A percentile compares a stretch with the other conserved stretches of the same genome.
Evolutionary conservation across 2,329 filamentous ascomycete genomes (phyloP).

Genomic region (Colletotrichum sidae): DNA sequence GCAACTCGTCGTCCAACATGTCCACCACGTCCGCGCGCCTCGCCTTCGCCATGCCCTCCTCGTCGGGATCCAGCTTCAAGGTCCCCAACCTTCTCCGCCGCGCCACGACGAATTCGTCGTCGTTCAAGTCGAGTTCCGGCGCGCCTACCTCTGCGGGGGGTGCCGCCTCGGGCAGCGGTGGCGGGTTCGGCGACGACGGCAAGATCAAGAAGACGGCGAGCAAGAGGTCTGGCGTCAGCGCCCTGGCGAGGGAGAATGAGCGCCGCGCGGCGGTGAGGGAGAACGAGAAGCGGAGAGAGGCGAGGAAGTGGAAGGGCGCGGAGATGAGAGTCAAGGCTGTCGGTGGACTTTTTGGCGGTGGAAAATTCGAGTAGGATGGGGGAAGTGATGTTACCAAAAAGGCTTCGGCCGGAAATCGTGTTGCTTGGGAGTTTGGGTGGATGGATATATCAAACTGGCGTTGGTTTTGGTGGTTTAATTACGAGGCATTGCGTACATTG

Average conservation of each 20-base stretch:
- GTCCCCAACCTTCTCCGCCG: slow-evolving; percentile 78
- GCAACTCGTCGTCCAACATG: slow-evolving; percentile 56
- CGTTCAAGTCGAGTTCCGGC: slow-evolving; percentile 51
- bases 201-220: slow-evolving; percentile 71
- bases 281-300: slow-evolving; percentile 68
- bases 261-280: slow-evolving; percentile 65
- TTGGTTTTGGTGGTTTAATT: neutral
- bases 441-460: neutral
- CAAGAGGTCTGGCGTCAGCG: slow-evolving; percentile 71
- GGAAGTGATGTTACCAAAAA: neutral
- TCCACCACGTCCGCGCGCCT: slow-evolving; percentile 54
- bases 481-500: neutral
- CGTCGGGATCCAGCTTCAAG: slow-evolving; percentile 64
- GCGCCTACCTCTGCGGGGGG: neutral
- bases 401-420: neutral
- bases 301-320: slow-evolving; percentile 67
- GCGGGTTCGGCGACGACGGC: slow-evolving; percentile 55
- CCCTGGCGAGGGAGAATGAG: slow-evolving; percentile 70
- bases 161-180: slow-evolving; percentile 21
- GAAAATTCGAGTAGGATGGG: slow-evolving; percentile 60
- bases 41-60: slow-evolving; percentile 63
- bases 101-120: slow-evolving; percentile 75
- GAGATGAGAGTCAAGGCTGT: slow-evolving; percentile 68
- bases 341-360: slow-evolving; percentile 68
- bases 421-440: neutral